phyloP scores from a whole-genome alignment of 2,329 filamentous ascomycete genomes.

The Clarireedia monteithiana region DNA sequence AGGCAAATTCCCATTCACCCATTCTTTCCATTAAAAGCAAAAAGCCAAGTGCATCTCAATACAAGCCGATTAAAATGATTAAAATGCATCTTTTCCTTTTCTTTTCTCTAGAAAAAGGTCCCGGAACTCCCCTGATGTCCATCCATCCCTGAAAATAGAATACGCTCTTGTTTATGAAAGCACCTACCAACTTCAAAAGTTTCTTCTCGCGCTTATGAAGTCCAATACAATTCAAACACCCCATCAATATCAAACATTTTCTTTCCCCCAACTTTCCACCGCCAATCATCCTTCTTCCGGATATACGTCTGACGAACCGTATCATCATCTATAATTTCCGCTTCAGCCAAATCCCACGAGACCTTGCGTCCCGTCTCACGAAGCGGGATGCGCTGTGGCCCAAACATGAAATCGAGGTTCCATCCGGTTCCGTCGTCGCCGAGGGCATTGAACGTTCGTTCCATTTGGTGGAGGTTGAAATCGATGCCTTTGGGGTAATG shows the following conservation, averaged over 20 bases:
- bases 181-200: not conserved
- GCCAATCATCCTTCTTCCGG: slow-evolving; percentile 42
- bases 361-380: slow-evolving; percentile 43
- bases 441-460: slow-evolving; percentile 23
- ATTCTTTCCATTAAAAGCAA: not conserved
- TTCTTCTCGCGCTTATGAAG: slow-evolving; percentile 29
- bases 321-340: slow-evolving; percentile 39
- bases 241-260: slow-evolving; percentile 47
- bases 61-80: not conserved
- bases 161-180: no score
- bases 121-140: not conserved
- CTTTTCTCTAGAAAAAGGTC: not conserved
- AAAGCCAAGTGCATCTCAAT: not conserved
- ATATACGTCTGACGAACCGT: slow-evolving; percentile 47
- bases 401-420: slow-evolving; percentile 41
- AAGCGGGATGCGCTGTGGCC: slow-evolving; percentile 40
- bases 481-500: slow-evolving; percentile 26
- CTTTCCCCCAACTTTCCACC: slow-evolving; percentile 41
- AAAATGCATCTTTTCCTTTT: not conserved
- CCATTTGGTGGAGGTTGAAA: slow-evolving; percentile 27
- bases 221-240: slow-evolving; percentile 50
- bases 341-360: slow-evolving; percentile 47
- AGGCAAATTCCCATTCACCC: not conserved
- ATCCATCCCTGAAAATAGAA: not conserved
- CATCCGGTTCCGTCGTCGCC: slow-evolving; percentile 25